These are phyloP conservation scores for Microstegium vimineum DNA, from an alignment of 176 grass and related monocot species.

Conservation along the genomic window DNA sequence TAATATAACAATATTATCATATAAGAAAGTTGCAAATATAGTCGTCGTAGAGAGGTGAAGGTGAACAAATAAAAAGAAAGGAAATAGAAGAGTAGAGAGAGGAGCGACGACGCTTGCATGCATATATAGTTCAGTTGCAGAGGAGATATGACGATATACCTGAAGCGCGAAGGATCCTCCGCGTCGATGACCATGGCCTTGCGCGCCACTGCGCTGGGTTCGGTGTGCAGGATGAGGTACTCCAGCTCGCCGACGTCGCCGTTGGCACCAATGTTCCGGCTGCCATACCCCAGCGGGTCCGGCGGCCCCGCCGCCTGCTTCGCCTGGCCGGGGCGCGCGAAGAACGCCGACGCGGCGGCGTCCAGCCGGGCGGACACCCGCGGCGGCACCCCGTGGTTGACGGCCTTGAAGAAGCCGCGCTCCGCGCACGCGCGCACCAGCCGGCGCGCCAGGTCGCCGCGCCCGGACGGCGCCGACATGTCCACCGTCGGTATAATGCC, in stretches of 20 bases:
- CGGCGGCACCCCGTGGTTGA: slow-evolving; percentile 70
- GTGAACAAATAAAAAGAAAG: too few relatives aligned
- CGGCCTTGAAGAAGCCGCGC: slow-evolving; percentile 84
- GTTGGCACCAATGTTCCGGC: slow-evolving; percentile 63
- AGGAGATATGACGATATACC: slow-evolving; percentile 30
- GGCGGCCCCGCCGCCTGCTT: slow-evolving; percentile 73
- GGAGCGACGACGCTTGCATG: neutral
- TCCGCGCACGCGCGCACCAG: slow-evolving; percentile 55
- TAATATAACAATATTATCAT: too few relatives aligned
- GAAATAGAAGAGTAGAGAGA: neutral
- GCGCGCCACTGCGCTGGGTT: slow-evolving; percentile 41
- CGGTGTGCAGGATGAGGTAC: slow-evolving; percentile 78
- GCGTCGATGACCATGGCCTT: slow-evolving; percentile 56
- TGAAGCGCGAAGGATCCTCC: slow-evolving; percentile 58
- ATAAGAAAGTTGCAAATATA: too few relatives aligned
- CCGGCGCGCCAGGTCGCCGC: slow-evolving; percentile 36
- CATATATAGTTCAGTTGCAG: neutral
- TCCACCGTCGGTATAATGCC: slow-evolving; percentile 56
- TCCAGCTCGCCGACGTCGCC: slow-evolving; percentile 89
- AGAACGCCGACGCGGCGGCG: slow-evolving; percentile 46
- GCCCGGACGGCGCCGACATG: slow-evolving; percentile 36
- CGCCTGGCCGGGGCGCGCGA: slow-evolving; percentile 33
- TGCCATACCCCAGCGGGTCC: slow-evolving; percentile 75
- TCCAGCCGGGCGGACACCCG: slow-evolving; percentile 36
- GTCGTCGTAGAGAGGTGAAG: too few relatives aligned